A percentile compares a stretch with the other conserved stretches of the same genome.
Evolutionary conservation across 352 stramenopile genomes (phyloP).

Genomic region (Phytophthora citricola): DNA sequence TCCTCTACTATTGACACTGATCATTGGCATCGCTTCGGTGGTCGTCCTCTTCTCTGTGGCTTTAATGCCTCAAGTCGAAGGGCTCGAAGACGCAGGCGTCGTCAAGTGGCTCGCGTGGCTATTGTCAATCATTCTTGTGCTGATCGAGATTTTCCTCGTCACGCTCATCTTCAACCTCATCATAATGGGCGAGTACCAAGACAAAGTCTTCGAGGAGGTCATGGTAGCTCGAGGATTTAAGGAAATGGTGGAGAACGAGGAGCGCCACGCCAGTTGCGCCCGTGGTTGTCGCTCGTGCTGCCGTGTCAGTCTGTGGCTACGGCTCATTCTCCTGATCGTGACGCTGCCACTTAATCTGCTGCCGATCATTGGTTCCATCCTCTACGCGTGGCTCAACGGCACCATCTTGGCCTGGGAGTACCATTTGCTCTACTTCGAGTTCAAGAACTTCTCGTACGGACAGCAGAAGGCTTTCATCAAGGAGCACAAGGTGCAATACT

Average conservation of each 20-base stretch:
- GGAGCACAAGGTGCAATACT: constrained; percentile 62
- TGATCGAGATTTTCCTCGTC: constrained; percentile 78
- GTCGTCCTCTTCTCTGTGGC: constrained; percentile 52
- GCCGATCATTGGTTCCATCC: constrained; percentile 62
- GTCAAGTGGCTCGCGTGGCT: constrained; percentile 57
- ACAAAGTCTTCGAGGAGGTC: constrained; percentile 74
- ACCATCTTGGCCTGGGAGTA: constrained; percentile 75
- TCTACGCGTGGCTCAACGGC: constrained; percentile 78
- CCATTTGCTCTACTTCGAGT: constrained; percentile 81
- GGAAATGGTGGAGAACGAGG: constrained; percentile 57
- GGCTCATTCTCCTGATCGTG: constrained; percentile 59
- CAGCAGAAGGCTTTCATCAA: constrained; percentile 64
- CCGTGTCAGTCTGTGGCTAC: constrained; percentile 60
- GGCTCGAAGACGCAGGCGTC: constrained; percentile 48
- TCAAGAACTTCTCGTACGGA: constrained; percentile 62
- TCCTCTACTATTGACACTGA: constrained; percentile 63
- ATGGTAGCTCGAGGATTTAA: constrained; percentile 53
- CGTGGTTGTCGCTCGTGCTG: constrained; percentile 62
- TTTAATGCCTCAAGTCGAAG: constrained; percentile 56
- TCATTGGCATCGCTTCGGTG: constrained; percentile 52
- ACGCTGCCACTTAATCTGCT: constrained; percentile 76
- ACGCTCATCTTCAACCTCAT: constrained; percentile 73
- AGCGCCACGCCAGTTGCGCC: constrained; percentile 47
- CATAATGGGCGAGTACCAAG: constrained; percentile 60
- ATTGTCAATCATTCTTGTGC: constrained; percentile 59